phyloP scores from a whole-genome alignment of 2,329 filamentous ascomycete genomes.

The Grosmannia penicillata region DNA sequence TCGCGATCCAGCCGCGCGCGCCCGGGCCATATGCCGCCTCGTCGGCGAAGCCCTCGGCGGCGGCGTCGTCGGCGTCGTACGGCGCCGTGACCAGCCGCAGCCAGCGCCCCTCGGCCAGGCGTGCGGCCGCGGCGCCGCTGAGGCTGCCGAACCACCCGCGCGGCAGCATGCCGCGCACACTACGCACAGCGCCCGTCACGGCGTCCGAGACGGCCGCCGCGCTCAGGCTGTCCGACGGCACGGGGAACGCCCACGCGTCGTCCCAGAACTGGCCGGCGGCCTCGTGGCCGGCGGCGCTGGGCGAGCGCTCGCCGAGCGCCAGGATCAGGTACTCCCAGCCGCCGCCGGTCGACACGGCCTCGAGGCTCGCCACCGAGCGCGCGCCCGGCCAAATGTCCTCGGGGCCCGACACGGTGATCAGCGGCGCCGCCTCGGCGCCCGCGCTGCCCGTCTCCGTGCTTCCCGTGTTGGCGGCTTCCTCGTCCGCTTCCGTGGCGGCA shows the following conservation, averaged over 20 bases:
- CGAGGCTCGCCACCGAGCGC: slow-evolving; percentile 37
- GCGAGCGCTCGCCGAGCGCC: slow-evolving; percentile 41
- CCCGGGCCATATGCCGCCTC: slow-evolving; percentile 29
- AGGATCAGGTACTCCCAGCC: slow-evolving; percentile 49
- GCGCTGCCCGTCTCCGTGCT: slow-evolving; percentile 20
- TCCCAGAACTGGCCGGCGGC: slow-evolving; percentile 38
- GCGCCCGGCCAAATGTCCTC: slow-evolving; percentile 29
- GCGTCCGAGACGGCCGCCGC: slow-evolving; percentile 40
- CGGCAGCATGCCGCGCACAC: slow-evolving; percentile 12
- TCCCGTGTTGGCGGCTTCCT: slow-evolving; percentile 21
- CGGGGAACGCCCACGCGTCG: slow-evolving; percentile 51
- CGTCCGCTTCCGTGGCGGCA: slow-evolving; percentile 14
- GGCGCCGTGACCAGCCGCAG: slow-evolving; percentile 28
- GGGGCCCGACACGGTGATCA: slow-evolving; percentile 6
- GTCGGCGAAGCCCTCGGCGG: slow-evolving; percentile 24
- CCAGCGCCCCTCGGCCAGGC: slow-evolving; percentile 37
- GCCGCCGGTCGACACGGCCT: slow-evolving; percentile 41
- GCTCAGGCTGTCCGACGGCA: slow-evolving; percentile 39
- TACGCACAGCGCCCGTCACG: slow-evolving; percentile 33
- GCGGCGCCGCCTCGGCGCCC: slow-evolving; percentile 6
- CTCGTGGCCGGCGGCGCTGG: slow-evolving; percentile 32
- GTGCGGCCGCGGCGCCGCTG: neutral
- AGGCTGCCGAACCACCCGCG: slow-evolving; percentile 5
- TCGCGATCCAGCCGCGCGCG: slow-evolving; percentile 42
- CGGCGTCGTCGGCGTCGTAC: slow-evolving; percentile 33